Evolutionary conservation across 1,284 basidiomycete species (phyloP), one percentile per base, ranked within the genome.

Genomic region (Sanghuangporus baumii): DNA sequence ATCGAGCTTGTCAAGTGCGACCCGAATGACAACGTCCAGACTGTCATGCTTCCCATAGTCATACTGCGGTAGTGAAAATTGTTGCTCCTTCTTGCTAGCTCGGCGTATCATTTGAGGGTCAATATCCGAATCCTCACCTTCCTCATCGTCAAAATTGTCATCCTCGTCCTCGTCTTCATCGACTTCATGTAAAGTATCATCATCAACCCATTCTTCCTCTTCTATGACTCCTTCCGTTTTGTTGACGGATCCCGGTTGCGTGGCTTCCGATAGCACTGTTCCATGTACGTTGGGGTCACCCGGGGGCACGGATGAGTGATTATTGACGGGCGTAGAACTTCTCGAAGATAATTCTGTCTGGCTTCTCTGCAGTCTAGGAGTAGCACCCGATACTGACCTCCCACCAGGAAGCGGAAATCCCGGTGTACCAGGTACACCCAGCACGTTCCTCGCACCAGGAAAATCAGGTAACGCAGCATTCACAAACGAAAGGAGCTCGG

Each of bases 51-150:
- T 36, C 5, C n/a, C 20, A 14, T 36, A 12, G 14, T 34, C 20
- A 34, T 9, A 51, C 50, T 51, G 7, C 8, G 55, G 20, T 5
- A 55, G 52, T 1, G 9, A 1, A 3, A 7, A 18, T 6, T 40
- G 52, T 57, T 46, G 41, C 6, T 7, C 14, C 40, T 26, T 11
- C 26, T 46, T 46, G 55, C 20, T n/a, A 6, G 55, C 37, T 7
- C 54, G 34, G 37, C 5, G 6, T 5, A 41, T 14, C 18, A 40
- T 11, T 14, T 43, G 37, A 14, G 58, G 58, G 38, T 60, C 58
- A 12, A 60, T 60, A 16, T 60, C 58, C 20, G 58, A 60, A 16
- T 60, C 58, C 4, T 60, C 58, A n/a, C 54, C 58, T 23, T 59
- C 58, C 8, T 60, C 58, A 7, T 50, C 41, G 14, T 37, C 37